These are phyloP conservation scores for Barnettozyma salicaria DNA, from an alignment of 805 yeast species.

Conservation along the genomic window DNA sequence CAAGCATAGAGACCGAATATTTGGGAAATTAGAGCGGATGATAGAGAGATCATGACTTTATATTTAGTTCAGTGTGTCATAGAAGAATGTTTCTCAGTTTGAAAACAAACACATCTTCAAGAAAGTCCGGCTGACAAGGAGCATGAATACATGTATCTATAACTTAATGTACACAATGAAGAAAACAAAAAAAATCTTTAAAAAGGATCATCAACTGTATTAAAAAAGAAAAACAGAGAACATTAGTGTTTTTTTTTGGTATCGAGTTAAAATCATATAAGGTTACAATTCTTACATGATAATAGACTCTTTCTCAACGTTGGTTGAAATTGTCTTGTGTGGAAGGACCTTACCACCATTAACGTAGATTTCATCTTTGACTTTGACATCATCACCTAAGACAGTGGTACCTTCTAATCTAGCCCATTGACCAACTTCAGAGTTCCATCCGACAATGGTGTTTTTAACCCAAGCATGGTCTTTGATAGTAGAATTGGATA, in stretches of 20 bases:
- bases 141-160: constrained; percentile 3
- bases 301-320: constrained; percentile 96
- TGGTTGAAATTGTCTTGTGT: constrained; percentile 92
- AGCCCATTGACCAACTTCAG: constrained; percentile 97
- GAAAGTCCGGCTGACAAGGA: too few relatives aligned
- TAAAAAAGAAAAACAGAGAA: too few relatives aligned
- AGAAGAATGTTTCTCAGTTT: too few relatives aligned
- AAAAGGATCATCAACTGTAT: constrained; percentile 3
- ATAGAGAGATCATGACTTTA: constrained; percentile 24
- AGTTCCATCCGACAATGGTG: constrained; percentile 98
- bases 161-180: constrained; percentile 3
- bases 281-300: constrained; percentile 60
- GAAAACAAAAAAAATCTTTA: too few relatives aligned
- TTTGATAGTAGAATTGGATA: constrained; percentile 85
- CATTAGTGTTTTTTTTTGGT: neutral
- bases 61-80: too few relatives aligned
- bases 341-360: constrained; percentile 99
- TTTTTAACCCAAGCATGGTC: constrained; percentile 98
- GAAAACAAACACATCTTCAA: too few relatives aligned
- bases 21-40: constrained; percentile 48
- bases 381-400: constrained; percentile 97
- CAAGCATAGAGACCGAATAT: constrained; percentile 37
- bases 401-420: constrained; percentile 97
- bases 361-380: constrained; percentile 96
- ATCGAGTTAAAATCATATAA: neutral